These are phyloP conservation scores for Osmanthus fragrans DNA, from an alignment of 257 asterid species.

Conservation along the genomic window DNA sequence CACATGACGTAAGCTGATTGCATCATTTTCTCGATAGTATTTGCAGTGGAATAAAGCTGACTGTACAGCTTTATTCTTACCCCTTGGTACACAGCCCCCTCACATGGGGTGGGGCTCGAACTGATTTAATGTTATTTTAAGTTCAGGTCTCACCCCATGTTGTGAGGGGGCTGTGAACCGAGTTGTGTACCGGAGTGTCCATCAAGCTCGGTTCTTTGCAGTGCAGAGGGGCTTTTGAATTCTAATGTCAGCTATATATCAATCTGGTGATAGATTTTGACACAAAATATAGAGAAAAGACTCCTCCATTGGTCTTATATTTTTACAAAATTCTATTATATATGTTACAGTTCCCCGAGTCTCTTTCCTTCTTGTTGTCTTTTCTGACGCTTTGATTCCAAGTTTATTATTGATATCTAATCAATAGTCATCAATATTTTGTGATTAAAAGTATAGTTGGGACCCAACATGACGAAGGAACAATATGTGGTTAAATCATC, in stretches of 20 bases:
- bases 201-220: no score
- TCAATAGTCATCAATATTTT: conserved; percentile 5
- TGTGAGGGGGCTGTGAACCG: no score
- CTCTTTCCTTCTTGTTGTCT: no score
- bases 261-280: conserved; percentile 22
- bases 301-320: conserved; percentile 30
- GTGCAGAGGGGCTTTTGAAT: conserved; percentile 16
- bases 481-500: conserved; percentile 5
- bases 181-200: no score
- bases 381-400: no score
- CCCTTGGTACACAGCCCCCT: no score
- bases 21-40: conserved; percentile 36
- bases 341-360: conserved; percentile 35
- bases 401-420: no score
- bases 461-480: not conserved
- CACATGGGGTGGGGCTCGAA: no score
- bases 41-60: no score
- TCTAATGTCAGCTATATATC: not conserved
- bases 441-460: conserved; percentile 13
- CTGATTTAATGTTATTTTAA: no score
- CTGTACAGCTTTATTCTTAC: no score
- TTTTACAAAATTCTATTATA: conserved; percentile 7
- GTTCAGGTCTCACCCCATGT: no score
- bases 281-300: conserved; percentile 28
- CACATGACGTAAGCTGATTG: conserved; percentile 25